These are phyloP conservation scores for Leccinum subtestaceum DNA, from an alignment of 768 basidiomycete genomes.

Conservation along the genomic window DNA sequence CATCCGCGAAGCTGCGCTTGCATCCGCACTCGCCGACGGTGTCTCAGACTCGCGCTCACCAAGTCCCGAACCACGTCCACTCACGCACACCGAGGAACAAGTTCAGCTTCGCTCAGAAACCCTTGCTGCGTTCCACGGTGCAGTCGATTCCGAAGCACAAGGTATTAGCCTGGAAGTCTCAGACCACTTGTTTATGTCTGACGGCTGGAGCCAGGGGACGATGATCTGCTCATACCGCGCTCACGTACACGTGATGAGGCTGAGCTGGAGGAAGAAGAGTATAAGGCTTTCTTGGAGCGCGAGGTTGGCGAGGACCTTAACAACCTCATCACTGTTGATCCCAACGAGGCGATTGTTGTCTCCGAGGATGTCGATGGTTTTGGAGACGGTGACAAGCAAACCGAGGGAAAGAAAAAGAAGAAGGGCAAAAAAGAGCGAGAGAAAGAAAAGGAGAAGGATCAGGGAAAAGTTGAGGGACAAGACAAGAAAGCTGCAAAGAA, in stretches of 20 bases:
- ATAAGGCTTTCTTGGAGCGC: conserved; percentile 73
- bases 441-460: conserved; percentile 30
- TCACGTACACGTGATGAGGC: conserved; percentile 77
- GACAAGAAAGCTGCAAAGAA: conserved; percentile 22
- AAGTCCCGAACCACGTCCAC: conserved; percentile 48
- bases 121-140: conserved; percentile 74
- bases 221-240: conserved; percentile 68
- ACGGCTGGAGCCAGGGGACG: conserved; percentile 39
- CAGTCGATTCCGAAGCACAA: conserved; percentile 18
- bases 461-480: conserved; percentile 18
- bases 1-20: conserved; percentile 68
- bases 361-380: conserved; percentile 27
- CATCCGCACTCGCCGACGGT: conserved; percentile 51
- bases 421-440: conserved; percentile 32
- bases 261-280: conserved; percentile 81
- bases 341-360: conserved; percentile 9
- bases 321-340: conserved; percentile 58
- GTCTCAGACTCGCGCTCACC: conserved; percentile 54
- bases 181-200: neutral
- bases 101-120: conserved; percentile 72
- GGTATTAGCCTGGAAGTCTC: conserved; percentile 8
- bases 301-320: conserved; percentile 77
- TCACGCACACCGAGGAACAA: conserved; percentile 81
- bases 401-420: conserved; percentile 34
- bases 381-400: conserved; percentile 26